Percentiles rank a stretch among this genome's conserved stretches.
Evolutionary conservation across 345 rosid species (phyloP).

Genomic region (Dipteronia sinensis): DNA sequence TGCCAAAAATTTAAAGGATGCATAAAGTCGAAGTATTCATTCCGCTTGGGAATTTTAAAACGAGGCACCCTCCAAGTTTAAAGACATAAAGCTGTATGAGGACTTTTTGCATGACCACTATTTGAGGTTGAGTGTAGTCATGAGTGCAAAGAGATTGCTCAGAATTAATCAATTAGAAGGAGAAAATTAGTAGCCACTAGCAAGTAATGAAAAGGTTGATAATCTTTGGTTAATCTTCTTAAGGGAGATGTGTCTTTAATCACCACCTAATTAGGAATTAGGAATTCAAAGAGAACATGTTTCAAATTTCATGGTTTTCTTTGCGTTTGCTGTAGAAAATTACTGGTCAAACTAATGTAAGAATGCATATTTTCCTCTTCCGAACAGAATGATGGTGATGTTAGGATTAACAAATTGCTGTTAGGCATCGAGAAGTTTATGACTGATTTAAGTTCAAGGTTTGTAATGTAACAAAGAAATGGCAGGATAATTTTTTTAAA

Average conservation of each 20-base stretch:
- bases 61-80: background rate
- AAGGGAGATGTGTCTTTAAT: background rate
- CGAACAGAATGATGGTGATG: background rate
- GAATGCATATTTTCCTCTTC: background rate
- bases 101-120: background rate
- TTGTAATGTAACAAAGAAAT: background rate
- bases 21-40: background rate
- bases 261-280: background rate
- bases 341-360: background rate
- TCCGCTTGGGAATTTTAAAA: background rate
- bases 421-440: background rate
- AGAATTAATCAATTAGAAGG: background rate
- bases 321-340: background rate
- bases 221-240: background rate
- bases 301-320: background rate
- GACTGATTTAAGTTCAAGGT: background rate
- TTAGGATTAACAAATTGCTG: background rate
- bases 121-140: background rate
- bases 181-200: background rate
- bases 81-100: background rate
- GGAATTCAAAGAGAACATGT: background rate
- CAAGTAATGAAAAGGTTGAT: no score
- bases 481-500: background rate
- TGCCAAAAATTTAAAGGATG: background rate
- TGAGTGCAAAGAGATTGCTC: background rate